Evolutionary conservation across 176 grass and related monocot species (phyloP).

Genomic region (Raddia distichophylla): DNA sequence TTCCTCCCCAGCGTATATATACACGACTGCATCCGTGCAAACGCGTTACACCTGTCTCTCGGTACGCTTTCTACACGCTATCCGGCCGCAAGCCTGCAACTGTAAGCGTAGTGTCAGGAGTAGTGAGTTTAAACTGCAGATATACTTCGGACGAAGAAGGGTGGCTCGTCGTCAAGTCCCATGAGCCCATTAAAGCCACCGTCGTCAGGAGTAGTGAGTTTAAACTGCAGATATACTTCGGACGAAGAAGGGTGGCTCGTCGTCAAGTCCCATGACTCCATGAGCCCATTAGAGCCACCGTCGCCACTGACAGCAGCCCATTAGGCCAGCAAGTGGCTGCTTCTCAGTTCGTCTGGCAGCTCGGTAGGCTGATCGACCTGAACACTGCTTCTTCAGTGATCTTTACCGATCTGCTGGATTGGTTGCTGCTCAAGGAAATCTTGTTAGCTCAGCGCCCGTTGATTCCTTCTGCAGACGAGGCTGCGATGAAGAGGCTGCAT

Average conservation of each 20-base stretch:
- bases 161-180: background rate
- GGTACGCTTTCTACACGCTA: no score
- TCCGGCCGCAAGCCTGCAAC: background rate
- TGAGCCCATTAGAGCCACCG: background rate
- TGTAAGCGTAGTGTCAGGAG: background rate
- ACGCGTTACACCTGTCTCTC: no score
- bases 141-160: slow-evolving; percentile 26
- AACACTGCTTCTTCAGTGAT: background rate
- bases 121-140: background rate
- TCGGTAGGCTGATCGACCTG: slow-evolving; percentile 35
- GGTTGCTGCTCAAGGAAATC: background rate
- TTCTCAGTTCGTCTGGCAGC: slow-evolving; percentile 43
- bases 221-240: slow-evolving; percentile 20
- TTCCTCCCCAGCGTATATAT: no score
- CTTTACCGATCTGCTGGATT: background rate
- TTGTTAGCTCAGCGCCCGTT: background rate
- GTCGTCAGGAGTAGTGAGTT: background rate
- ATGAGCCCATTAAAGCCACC: no score
- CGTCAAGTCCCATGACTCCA: background rate
- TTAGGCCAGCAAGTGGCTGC: background rate
- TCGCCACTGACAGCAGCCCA: background rate
- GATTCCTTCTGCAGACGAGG: slow-evolving; percentile 41
- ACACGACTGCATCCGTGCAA: no score
- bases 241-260: background rate
- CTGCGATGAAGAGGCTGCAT: slow-evolving; percentile 42